These are phyloP conservation scores for Colletotrichum sp. DNA, from an alignment of 2,329 filamentous ascomycete genomes.

Conservation along the genomic window DNA sequence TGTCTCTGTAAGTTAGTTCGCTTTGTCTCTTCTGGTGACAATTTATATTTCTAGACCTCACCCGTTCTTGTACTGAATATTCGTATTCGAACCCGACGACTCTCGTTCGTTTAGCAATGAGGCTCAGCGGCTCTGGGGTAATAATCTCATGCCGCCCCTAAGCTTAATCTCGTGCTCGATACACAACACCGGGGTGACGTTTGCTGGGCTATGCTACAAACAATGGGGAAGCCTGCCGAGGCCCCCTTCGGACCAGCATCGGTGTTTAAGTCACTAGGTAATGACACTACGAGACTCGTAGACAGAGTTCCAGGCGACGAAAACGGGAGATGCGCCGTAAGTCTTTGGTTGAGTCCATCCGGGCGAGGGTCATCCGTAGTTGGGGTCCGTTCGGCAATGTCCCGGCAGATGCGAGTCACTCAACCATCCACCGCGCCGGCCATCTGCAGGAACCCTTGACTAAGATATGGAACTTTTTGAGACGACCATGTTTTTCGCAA, in stretches of 20 bases:
- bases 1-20: not conserved
- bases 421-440: not conserved
- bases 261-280: not conserved
- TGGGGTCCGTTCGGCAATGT: not conserved
- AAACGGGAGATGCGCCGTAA: accelerated
- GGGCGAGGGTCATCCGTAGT: not conserved
- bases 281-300: not conserved
- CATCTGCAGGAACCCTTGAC: not conserved
- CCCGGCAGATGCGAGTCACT: not conserved
- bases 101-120: not conserved
- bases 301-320: not conserved
- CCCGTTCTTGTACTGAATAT: not conserved
- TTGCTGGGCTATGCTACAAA: not conserved
- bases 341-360: not conserved
- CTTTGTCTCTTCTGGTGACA: not conserved
- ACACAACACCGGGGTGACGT: not conserved
- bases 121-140: not conserved
- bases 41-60: not conserved
- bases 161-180: not conserved
- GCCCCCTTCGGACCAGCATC: not conserved
- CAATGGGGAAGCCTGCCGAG: not conserved
- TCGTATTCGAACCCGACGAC: not conserved
- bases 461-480: not conserved
- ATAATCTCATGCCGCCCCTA: not conserved
- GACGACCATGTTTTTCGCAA: not conserved